phyloP scores from a whole-genome alignment of 352 stramenopile genomes.

The Globisporangium splendens region DNA sequence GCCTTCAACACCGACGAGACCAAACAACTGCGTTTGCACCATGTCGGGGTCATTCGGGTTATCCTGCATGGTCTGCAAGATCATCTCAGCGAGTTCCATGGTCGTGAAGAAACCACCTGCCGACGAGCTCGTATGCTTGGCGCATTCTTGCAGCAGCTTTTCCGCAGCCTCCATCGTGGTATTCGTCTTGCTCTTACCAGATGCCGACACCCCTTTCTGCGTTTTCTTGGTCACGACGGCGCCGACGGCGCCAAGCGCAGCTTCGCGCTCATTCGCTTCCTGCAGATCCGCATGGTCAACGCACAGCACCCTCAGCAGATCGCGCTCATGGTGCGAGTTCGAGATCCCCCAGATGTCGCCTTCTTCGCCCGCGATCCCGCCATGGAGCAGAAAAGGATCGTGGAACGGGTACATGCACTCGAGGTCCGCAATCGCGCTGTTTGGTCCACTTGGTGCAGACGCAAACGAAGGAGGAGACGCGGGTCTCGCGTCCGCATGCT shows the following conservation, averaged over 20 bases:
- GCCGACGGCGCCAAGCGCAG: slow-evolving; percentile 34
- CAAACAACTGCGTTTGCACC: slow-evolving; percentile 74
- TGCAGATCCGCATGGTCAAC: slow-evolving; percentile 54
- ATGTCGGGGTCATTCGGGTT: slow-evolving; percentile 47
- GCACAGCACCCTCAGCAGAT: slow-evolving; percentile 46
- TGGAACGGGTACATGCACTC: slow-evolving; percentile 22
- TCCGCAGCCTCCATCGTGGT: slow-evolving; percentile 16
- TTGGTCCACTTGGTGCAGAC: background rate
- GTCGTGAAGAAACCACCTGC: slow-evolving; percentile 44
- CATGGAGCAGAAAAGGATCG: slow-evolving; percentile 30
- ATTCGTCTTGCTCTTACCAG: slow-evolving; percentile 17
- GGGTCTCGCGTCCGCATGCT: slow-evolving; percentile 5
- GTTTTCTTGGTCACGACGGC: slow-evolving; percentile 55
- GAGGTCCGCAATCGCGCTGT: slow-evolving; percentile 1
- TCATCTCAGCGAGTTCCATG: slow-evolving; percentile 61
- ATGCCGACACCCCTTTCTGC: slow-evolving; percentile 7
- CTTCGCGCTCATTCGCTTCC: slow-evolving; percentile 51
- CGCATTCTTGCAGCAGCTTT: slow-evolving; percentile 43
- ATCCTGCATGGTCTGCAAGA: slow-evolving; percentile 62
- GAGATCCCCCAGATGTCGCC: slow-evolving; percentile 25
- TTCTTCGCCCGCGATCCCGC: slow-evolving; percentile 18
- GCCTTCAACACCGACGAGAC: slow-evolving; percentile 79
- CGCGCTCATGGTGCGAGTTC: slow-evolving; percentile 20
- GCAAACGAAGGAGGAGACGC: slow-evolving; percentile 1
- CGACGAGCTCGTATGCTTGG: slow-evolving; percentile 20